These are phyloP conservation scores for Dryadomyces sulphureus DNA, from an alignment of 2,329 filamentous ascomycete species.

Conservation along the genomic window DNA sequence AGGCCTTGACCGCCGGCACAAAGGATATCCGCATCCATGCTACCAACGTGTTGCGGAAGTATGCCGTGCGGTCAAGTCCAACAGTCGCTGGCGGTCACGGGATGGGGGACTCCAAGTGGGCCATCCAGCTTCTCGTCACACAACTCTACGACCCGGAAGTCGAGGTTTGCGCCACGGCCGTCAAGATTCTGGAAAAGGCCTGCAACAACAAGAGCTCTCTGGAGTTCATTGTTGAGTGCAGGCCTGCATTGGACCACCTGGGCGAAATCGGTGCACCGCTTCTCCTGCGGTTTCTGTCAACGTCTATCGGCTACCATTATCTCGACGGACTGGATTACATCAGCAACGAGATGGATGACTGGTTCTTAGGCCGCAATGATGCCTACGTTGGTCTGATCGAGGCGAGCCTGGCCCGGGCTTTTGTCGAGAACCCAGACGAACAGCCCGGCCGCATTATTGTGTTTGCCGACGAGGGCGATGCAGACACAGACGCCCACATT, in stretches of 20 bases:
- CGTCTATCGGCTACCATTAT: slow-evolving; percentile 95
- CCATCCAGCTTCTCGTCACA: slow-evolving; percentile 90
- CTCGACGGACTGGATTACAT: slow-evolving; percentile 95
- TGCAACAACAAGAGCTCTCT: slow-evolving; percentile 85
- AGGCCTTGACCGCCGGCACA: slow-evolving; percentile 79
- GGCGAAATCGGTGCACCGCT: slow-evolving; percentile 93
- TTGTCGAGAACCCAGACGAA: slow-evolving; percentile 44
- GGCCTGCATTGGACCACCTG: slow-evolving; percentile 84
- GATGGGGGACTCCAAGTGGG: slow-evolving; percentile 73
- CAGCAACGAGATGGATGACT: slow-evolving; percentile 99
- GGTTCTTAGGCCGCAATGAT: slow-evolving; percentile 94
- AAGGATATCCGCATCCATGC: slow-evolving; percentile 86
- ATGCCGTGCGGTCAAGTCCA: slow-evolving; percentile 41
- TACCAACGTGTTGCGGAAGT: slow-evolving; percentile 75
- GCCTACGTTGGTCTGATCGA: slow-evolving; percentile 91
- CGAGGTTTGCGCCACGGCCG: slow-evolving; percentile 87
- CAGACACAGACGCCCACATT: slow-evolving; percentile 47
- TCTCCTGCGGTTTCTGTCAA: slow-evolving; percentile 82
- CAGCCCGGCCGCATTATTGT: slow-evolving; percentile 37
- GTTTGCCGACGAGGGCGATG: slow-evolving; percentile 41
- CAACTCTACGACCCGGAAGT: slow-evolving; percentile 96
- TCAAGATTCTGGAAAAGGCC: slow-evolving; percentile 94
- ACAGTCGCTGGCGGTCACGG: slow-evolving; percentile 20
- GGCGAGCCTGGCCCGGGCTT: slow-evolving; percentile 62
- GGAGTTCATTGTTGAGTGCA: slow-evolving; percentile 93